Evolutionary conservation across 2,329 filamentous ascomycete genomes (phyloP).

Genomic region (Periconia sp.): DNA sequence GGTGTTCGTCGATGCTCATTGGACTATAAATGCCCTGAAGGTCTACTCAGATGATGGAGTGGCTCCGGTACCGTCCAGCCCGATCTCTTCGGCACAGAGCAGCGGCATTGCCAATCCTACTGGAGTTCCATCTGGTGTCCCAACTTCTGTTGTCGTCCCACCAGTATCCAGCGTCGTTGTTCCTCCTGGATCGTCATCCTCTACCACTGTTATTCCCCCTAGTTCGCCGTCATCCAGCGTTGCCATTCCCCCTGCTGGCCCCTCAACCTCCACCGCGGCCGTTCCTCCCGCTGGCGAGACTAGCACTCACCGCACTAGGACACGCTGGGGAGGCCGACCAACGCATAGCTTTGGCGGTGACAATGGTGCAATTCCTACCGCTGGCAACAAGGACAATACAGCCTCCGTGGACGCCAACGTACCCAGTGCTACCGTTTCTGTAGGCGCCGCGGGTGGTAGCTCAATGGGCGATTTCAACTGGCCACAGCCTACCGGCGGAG

Average conservation of each 20-base stretch:
- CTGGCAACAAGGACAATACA: neutral
- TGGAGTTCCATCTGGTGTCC: neutral
- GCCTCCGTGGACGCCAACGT: neutral
- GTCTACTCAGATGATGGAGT: slow-evolving; percentile 43
- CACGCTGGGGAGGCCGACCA: neutral
- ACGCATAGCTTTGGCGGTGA: too few species aligned
- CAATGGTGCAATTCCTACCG: neutral
- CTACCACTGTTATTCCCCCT: too few species aligned
- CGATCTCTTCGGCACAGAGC: neutral
- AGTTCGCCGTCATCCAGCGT: too few species aligned
- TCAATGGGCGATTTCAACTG: slow-evolving; percentile 10
- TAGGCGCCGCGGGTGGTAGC: neutral
- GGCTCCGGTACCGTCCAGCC: slow-evolving; percentile 2
- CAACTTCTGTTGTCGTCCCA: neutral
- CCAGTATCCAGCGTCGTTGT: neutral
- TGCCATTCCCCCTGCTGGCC: too few species aligned
- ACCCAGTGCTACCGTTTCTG: neutral
- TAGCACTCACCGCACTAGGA: neutral
- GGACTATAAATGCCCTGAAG: slow-evolving; percentile 64
- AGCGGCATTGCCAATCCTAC: neutral
- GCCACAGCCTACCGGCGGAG: slow-evolving; percentile 1
- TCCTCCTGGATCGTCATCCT: neutral
- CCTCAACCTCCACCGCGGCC: neutral
- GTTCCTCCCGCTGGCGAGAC: neutral
- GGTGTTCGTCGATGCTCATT: slow-evolving; percentile 76